A percentile compares a stretch with the other conserved stretches of the same genome.
Evolutionary conservation across 2,329 filamentous ascomycete genomes (phyloP).

Genomic region (Pseudovirgaria hyperparasitica): DNA sequence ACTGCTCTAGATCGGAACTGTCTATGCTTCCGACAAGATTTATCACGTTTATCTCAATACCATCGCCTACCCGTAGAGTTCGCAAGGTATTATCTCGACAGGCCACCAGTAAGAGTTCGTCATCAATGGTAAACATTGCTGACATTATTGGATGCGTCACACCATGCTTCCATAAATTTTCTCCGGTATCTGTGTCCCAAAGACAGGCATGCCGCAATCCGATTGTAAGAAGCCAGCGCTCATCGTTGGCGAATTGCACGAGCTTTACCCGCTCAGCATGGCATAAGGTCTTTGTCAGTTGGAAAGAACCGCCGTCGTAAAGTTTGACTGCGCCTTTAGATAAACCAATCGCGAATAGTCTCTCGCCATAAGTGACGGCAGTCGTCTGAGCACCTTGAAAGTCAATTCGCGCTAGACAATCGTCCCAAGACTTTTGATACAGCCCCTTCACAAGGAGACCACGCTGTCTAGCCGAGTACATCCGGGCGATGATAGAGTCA

Average conservation of each 20-base stretch:
- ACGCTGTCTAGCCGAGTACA: constrained; percentile 1
- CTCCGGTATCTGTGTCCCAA: neutral
- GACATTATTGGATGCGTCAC: neutral
- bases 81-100: neutral
- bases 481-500: constrained; percentile 2
- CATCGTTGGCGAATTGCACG: neutral
- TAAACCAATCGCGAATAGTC: neutral
- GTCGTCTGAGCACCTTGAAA: neutral
- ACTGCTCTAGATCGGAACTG: too few species aligned
- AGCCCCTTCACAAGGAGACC: constrained; percentile 2
- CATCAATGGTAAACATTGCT: neutral
- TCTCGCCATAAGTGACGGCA: neutral
- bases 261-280: neutral
- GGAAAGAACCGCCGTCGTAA: neutral
- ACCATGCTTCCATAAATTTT: neutral
- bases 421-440: constrained; percentile 1
- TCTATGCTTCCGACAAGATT: too few species aligned
- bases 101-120: neutral
- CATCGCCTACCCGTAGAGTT: too few species aligned
- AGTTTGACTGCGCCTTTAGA: constrained; percentile 1
- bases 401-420: constrained; percentile 2
- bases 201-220: neutral
- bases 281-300: neutral
- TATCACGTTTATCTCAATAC: too few species aligned
- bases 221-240: neutral